Evolutionary conservation across 139 green algal species (phyloP).

Genomic region (Mesotaenium endlicherianum): DNA sequence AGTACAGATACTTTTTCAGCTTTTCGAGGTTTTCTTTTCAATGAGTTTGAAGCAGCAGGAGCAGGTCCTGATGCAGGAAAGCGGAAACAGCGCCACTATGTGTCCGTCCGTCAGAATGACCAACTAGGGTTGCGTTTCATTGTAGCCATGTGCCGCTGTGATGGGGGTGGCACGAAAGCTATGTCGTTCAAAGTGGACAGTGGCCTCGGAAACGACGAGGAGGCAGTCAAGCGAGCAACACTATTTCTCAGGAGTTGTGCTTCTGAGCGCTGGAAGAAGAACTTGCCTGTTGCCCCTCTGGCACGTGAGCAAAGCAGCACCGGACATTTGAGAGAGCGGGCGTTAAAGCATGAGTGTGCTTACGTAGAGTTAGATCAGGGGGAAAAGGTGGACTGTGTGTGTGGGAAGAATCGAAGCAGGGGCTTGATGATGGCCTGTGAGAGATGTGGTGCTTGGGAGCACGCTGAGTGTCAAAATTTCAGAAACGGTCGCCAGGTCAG

Average conservation of each 20-base stretch:
- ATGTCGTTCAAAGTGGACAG: neutral
- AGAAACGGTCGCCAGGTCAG: slow-evolving; percentile 4
- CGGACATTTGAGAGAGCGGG: neutral
- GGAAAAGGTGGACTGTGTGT: slow-evolving; percentile 24
- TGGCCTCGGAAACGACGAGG: neutral
- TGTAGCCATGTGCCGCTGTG: neutral
- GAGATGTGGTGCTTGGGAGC: slow-evolving; percentile 13
- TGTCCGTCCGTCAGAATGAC: slow-evolving; percentile 9
- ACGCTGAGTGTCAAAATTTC: slow-evolving; percentile 7
- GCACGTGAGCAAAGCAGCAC: neutral
- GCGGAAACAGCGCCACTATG: neutral
- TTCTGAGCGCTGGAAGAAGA: neutral
- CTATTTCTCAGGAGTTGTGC: slow-evolving; percentile 6
- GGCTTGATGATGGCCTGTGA: slow-evolving; percentile 21
- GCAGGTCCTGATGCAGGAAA: neutral
- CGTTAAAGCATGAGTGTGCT: slow-evolving; percentile 5
- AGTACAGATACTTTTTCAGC: slow-evolving; percentile 5
- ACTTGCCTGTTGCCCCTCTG: neutral
- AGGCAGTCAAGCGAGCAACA: neutral
- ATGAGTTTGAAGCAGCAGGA: neutral
- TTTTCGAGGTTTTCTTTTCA: neutral
- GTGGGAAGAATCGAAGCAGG: neutral
- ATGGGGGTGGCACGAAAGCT: neutral
- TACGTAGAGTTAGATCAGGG: slow-evolving; percentile 2
- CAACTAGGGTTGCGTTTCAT: neutral